Conservation (phyloP, 2,329 filamentous ascomycete species). For the Colletotrichum sp. region DNA sequence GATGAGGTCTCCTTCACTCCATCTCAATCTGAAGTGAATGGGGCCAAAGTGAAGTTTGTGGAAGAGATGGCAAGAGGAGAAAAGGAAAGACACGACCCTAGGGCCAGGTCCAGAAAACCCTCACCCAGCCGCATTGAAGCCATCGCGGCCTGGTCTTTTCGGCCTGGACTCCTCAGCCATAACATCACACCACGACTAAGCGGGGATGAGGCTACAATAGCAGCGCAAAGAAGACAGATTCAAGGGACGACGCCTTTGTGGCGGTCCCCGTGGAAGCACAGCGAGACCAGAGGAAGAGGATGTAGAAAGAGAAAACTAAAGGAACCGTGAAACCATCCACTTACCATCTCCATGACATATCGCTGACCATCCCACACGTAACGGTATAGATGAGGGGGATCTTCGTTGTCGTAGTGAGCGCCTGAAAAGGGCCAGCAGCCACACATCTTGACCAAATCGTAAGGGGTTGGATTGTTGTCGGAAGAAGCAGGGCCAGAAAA, state of each 20-base stretch:
- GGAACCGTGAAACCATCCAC: slow-evolving; percentile 21
- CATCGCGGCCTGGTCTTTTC: background rate
- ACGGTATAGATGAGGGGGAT: slow-evolving; percentile 36
- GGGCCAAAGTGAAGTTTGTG: background rate
- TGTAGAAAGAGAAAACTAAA: background rate
- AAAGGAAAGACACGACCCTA: background rate
- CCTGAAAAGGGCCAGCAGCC: slow-evolving; percentile 57
- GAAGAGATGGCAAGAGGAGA: background rate
- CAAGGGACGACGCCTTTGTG: background rate
- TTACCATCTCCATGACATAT: slow-evolving; percentile 46
- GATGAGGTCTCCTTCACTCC: background rate
- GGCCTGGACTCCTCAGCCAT: background rate
- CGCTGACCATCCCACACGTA: slow-evolving; percentile 44
- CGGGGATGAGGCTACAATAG: background rate
- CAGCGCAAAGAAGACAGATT: background rate
- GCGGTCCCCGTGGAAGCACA: background rate
- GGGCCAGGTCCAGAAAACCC: background rate
- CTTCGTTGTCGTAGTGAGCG: slow-evolving; percentile 51
- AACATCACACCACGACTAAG: background rate
- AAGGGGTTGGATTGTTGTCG: background rate
- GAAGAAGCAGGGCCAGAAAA: background rate
- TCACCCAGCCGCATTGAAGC: background rate
- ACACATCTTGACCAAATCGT: slow-evolving; percentile 47
- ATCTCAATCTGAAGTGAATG: background rate
- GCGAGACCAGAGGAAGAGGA: background rate